phyloP scores from a whole-genome alignment of 176 grass and related monocot genomes.

The Echinochloa phyllopogon region DNA sequence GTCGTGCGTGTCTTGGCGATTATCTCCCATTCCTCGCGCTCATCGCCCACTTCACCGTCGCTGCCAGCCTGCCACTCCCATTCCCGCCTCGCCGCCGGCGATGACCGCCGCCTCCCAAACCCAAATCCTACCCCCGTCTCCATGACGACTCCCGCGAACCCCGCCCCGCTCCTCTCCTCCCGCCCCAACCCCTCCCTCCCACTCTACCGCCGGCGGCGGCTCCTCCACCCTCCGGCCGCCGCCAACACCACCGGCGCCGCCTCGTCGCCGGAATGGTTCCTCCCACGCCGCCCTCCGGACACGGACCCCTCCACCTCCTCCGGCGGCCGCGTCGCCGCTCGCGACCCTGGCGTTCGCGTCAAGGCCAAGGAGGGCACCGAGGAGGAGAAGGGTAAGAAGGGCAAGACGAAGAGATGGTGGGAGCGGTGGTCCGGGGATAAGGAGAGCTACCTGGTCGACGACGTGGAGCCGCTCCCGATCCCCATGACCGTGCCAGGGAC shows the following conservation, averaged over 20 bases:
- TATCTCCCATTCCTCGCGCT: conserved; percentile 14
- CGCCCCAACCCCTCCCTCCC: conserved; percentile 29
- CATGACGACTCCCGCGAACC: conserved; percentile 65
- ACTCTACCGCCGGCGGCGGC: not conserved
- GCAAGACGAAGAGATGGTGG: conserved; percentile 65
- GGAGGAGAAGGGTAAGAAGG: conserved; percentile 47
- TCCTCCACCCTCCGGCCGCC: conserved; percentile 41
- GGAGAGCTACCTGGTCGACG: conserved; percentile 92
- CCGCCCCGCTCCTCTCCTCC: conserved; percentile 38
- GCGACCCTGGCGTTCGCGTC: conserved; percentile 80
- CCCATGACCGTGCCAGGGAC: conserved; percentile 75
- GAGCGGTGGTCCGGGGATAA: conserved; percentile 81
- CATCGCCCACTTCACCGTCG: conserved; percentile 2
- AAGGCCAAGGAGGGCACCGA: conserved; percentile 68
- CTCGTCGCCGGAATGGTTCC: conserved; percentile 75
- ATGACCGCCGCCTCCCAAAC: conserved; percentile 40
- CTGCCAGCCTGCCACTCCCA: not conserved
- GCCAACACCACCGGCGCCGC: conserved; percentile 67
- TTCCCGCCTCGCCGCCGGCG: conserved; percentile 33
- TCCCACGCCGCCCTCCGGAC: conserved; percentile 26
- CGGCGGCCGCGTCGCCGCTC: conserved; percentile 55
- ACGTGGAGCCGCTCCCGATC: conserved; percentile 78
- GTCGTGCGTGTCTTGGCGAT: not conserved
- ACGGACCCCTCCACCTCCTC: conserved; percentile 42
- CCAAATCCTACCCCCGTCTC: conserved; percentile 8